Evolutionary conservation across 805 yeast species (phyloP).

Genomic region (Wickerhamomyces strasburgensis): DNA sequence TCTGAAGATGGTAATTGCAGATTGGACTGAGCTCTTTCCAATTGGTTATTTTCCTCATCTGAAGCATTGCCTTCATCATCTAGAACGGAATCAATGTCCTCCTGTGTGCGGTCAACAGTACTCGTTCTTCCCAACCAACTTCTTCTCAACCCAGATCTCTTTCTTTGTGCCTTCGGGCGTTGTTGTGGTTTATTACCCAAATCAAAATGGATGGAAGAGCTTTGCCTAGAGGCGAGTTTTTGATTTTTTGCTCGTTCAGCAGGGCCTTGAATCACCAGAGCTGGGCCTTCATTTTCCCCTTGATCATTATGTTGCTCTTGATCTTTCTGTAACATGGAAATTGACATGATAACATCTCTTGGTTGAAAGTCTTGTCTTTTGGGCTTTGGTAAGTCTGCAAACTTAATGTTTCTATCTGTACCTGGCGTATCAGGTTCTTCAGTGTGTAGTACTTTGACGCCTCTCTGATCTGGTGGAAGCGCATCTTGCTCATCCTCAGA

Average conservation of each 20-base stretch:
- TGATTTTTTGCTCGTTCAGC: constrained; percentile 49
- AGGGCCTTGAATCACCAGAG: constrained; percentile 73
- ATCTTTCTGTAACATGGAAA: constrained; percentile 67
- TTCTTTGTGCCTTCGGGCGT: constrained; percentile 12
- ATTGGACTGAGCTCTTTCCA: constrained; percentile 29
- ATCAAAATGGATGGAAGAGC: constrained; percentile 27
- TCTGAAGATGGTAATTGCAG: constrained; percentile 32
- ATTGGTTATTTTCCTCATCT: constrained; percentile 22
- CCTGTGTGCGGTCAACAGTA: no score
- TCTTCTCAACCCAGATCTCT: constrained; percentile 16
- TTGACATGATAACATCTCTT: constrained; percentile 77
- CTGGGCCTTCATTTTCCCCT: constrained; percentile 67
- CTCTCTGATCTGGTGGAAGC: constrained; percentile 8
- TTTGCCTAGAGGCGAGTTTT: constrained; percentile 13
- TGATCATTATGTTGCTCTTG: constrained; percentile 32
- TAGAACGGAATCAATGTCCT: constrained; percentile 6
- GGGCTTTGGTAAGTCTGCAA: constrained; percentile 24
- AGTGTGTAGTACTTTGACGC: constrained; percentile 4
- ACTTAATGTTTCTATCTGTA: constrained; percentile 14
- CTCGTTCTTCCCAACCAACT: constrained; percentile 9
- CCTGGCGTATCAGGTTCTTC: background rate
- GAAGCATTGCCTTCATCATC: constrained; percentile 7
- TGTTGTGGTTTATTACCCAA: constrained; percentile 12
- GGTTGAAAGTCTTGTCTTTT: constrained; percentile 57
- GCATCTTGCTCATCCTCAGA: constrained; percentile 15